Conservation (phyloP, 495 filamentous ascomycete genomes). For the Polyplosphaeria fusca region DNA sequence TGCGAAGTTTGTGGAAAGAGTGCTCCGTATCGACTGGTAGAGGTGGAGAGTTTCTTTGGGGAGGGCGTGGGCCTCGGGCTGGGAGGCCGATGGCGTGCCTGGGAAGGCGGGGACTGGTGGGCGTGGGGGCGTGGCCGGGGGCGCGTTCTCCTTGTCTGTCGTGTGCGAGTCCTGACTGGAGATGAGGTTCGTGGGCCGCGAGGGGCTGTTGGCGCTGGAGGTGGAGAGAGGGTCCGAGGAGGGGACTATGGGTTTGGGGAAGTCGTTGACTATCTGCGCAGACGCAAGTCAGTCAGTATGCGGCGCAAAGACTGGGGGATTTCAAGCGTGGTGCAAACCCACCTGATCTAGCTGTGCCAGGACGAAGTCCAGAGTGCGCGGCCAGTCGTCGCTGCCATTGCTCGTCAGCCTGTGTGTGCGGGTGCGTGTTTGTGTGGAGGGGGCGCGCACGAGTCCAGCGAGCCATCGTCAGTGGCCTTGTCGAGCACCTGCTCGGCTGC, state of each 20-base stretch:
- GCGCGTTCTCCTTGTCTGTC: constrained; percentile 56
- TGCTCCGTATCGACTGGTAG: constrained; percentile 62
- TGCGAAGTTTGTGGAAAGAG: constrained; percentile 65
- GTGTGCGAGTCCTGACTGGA: constrained; percentile 40
- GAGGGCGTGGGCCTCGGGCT: constrained; percentile 42
- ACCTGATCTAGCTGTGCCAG: constrained; percentile 39
- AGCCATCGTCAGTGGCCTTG: constrained; percentile 60
- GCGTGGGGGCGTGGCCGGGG: constrained; percentile 41
- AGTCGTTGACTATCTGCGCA: constrained; percentile 39
- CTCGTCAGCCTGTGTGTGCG: constrained; percentile 62
- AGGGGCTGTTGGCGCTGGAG: constrained; percentile 22
- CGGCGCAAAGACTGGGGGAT: no score
- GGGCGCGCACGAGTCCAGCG: constrained; percentile 63
- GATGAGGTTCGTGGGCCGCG: constrained; percentile 1
- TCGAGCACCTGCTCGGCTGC: constrained; percentile 61
- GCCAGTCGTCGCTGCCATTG: constrained; percentile 43
- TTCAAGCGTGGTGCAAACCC: constrained; percentile 32
- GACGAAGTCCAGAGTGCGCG: constrained; percentile 37
- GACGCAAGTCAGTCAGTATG: no score
- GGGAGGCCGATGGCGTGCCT: constrained; percentile 17
- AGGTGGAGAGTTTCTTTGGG: constrained; percentile 63
- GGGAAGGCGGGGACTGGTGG: constrained; percentile 32
- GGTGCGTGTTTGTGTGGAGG: constrained; percentile 49
- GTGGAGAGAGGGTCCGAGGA: constrained; percentile 34
- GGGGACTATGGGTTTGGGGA: constrained; percentile 37